Conservation (phyloP, 331 rosid genomes). For the Telfairia occidentalis region DNA sequence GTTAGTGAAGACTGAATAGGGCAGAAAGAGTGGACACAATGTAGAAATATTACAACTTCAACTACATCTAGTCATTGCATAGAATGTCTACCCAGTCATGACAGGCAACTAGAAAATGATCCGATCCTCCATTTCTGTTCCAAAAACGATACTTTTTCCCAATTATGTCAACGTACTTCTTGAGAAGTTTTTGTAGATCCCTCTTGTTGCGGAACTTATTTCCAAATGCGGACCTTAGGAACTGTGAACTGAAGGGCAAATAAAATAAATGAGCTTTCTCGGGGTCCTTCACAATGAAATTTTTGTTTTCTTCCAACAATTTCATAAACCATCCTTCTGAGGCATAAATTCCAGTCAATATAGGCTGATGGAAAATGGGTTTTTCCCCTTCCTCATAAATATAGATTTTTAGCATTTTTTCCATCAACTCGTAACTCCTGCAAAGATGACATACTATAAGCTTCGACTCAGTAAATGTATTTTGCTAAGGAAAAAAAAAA, state of each 20-base stretch:
- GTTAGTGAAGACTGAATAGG: background rate
- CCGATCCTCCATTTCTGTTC: constrained; percentile 81
- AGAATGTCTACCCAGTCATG: constrained; percentile 70
- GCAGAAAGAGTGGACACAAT: background rate
- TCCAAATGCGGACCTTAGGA: constrained; percentile 37
- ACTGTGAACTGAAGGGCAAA: constrained; percentile 57
- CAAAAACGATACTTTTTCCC: constrained; percentile 53
- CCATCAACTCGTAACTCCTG: constrained; percentile 91
- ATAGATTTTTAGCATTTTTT: constrained; percentile 59
- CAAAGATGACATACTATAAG: constrained; percentile 6
- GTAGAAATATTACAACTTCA: background rate
- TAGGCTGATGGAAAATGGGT: constrained; percentile 76
- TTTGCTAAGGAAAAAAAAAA: background rate
- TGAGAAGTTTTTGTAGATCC: constrained; percentile 38
- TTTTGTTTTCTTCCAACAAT: constrained; percentile 48
- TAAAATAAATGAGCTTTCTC: constrained; percentile 66
- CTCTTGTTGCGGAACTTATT: constrained; percentile 21
- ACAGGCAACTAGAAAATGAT: constrained; percentile 83
- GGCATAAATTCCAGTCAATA: constrained; percentile 75
- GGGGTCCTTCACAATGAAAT: constrained; percentile 44
- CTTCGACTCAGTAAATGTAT: background rate
- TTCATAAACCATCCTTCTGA: constrained; percentile 95
- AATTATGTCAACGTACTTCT: constrained; percentile 44
- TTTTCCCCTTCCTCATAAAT: constrained; percentile 67
- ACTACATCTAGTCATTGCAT: constrained; percentile 4